Base-by-base conservation (phyloP, 257 asterid genomes). In the Solanum commersonii region DNA sequence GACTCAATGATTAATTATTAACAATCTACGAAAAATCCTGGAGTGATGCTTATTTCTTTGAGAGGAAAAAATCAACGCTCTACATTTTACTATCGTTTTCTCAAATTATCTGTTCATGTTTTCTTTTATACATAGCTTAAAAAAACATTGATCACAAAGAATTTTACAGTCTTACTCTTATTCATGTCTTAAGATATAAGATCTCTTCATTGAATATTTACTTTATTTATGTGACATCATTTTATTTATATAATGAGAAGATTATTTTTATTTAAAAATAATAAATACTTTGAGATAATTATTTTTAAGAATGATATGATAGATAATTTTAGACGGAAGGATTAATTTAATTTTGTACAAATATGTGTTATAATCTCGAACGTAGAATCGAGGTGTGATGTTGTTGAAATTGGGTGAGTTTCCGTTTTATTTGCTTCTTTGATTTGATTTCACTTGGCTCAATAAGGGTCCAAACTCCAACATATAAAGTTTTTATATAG, bases 391-490 rank as follows among this genome's bases (percentile, higher is more conserved):
- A 72, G 67, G 86, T 89, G 35, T 88, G 27, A 34, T 90, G 86
- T 90, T 90, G 90, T 91, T 90, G 91, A 73, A 90, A 89, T 89
- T 90, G 89, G 84, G 88, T 92, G 92, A 90, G 56, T 91, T 89
- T 52, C 60, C 23, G 60, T 52, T 16, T 16, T 5, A 16, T 16
- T 16, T 52, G 60, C 60, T 52, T 88, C 92, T 88, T 83, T 87
- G 18, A 56, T 89, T 38, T 84, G 68, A 84, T 88, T 90, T 90
- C 94, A 93, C 95, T 89, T 90, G 95, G 95, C 95, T 92, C 98
- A 90, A 94, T 91, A 92, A 67, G 87, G 31, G 90, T 88, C 89
- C 94, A 87, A 90, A 88, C 85, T 85, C 88, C 95, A 68, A 93
- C 91, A 87, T 85, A 42, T 35, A 70, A 38, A 7, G 2, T 31